Evolutionary conservation across 1,139 yeast species (phyloP), one percentile per base, ranked within the genome.

Genomic region (Saccharomyces pastorianus): DNA sequence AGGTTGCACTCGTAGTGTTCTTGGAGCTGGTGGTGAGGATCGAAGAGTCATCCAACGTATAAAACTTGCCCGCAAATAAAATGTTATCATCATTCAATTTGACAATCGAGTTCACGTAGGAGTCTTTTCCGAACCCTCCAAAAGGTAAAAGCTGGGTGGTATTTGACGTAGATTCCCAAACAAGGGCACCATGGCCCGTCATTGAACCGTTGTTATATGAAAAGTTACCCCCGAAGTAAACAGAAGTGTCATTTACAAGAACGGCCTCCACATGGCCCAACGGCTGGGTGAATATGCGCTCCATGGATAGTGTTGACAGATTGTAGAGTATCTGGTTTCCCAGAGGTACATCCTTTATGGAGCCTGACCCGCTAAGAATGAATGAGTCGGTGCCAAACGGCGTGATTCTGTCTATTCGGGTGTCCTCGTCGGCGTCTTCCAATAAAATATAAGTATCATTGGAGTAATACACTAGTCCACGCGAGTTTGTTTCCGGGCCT

Each of bases 191-290:
- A 57, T 78, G 71, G 0, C 86, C 76, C 4, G 50, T 52, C 14
- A 27, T 20, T 46, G 75, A 71, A 2, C 53, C 55, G 32, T 50
- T 54, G 56, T 80, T 74, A 56, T 73, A 84, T 14, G 76, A 69
- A 62, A 93, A 82, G 57, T 81, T 76, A 27, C 99, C 99, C 8
- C 98, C 99, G 52, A 88, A 77, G 65, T 88, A 90, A 0, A 90
- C 76, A 27, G 79, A 60, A 17, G 78, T 73, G 32, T 72, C 70
- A 56, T 78, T 80, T 63, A 62, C 79, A 78, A 65, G 77, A 74
- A 63, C 72, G 4, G 86, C 81, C 0, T 74, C 63, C 1, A 95
- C 95, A 44, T 71, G 61, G 1, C 73, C 57, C 57, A 76, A 69
- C 58, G 62, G 63, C 58, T 60, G 58, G 55, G 61, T 62, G 46